A percentile compares a stretch with the other conserved stretches of the same genome.
phyloP scores from a whole-genome alignment of 352 stramenopile genomes.

The Phytophthora syringae region DNA sequence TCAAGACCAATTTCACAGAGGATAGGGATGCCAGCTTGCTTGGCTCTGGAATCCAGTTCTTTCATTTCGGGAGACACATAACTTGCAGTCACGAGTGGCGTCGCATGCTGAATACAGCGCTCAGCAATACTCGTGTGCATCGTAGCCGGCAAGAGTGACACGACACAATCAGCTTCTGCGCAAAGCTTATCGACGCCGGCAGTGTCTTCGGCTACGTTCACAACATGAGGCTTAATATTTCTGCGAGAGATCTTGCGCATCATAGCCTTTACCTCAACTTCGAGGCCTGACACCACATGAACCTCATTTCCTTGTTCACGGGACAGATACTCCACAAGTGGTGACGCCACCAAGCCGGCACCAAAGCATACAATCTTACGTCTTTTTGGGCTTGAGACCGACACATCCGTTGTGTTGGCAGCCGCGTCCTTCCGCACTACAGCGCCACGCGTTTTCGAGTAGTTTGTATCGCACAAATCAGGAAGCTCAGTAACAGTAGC shows the following conservation, averaged over 20 bases:
- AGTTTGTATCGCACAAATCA: constrained; percentile 79
- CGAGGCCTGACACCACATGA: constrained; percentile 75
- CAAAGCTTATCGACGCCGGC: constrained; percentile 61
- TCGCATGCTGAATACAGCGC: constrained; percentile 87
- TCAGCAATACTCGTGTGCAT: constrained; percentile 94
- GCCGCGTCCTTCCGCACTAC: constrained; percentile 64
- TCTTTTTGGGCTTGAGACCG: constrained; percentile 65
- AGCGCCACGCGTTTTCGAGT: constrained; percentile 67
- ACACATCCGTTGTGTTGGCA: constrained; percentile 44
- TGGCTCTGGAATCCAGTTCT: constrained; percentile 73
- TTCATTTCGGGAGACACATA: constrained; percentile 96
- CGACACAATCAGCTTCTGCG: constrained; percentile 91
- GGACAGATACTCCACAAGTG: constrained; percentile 89
- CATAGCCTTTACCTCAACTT: constrained; percentile 76
- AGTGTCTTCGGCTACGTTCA: constrained; percentile 76
- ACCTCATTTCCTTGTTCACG: constrained; percentile 75
- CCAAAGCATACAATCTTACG: constrained; percentile 90
- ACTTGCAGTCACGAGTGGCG: constrained; percentile 94
- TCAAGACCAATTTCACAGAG: constrained; percentile 97
- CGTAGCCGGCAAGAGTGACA: constrained; percentile 93
- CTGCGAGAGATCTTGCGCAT: constrained; percentile 68
- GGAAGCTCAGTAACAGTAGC: constrained; percentile 85
- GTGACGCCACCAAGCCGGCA: constrained; percentile 81
- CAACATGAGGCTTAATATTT: constrained; percentile 73
- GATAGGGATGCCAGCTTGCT: constrained; percentile 88